These are phyloP conservation scores for Erodium maritimum DNA, from an alignment of 345 rosid species.

Conservation along the genomic window DNA sequence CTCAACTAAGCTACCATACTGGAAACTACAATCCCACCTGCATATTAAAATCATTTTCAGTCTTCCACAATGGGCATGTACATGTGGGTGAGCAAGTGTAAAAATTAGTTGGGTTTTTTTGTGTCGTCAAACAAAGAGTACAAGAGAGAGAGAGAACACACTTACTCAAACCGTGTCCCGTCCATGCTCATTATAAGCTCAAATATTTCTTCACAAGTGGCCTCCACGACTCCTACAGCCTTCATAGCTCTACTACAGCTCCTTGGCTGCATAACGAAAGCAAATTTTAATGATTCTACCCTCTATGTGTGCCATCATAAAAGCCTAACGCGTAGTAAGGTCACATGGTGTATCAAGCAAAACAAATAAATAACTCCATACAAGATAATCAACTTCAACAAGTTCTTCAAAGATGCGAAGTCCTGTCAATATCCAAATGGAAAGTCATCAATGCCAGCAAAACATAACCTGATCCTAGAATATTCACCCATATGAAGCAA, in stretches of 20 bases:
- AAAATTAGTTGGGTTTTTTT: background rate
- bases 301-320: slow-evolving; percentile 6
- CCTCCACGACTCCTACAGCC: slow-evolving; percentile 98
- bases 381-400: slow-evolving; percentile 98
- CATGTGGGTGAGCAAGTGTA: background rate
- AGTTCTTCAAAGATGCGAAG: slow-evolving; percentile 99
- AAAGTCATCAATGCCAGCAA: slow-evolving; percentile 3
- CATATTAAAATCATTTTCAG: background rate
- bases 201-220: slow-evolving; percentile 94
- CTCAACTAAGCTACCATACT: slow-evolving; percentile 88
- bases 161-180: slow-evolving; percentile 95
- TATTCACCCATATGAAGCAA: background rate
- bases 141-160: slow-evolving; percentile 21
- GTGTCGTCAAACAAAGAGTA: background rate
- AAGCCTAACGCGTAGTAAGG: slow-evolving; percentile 8
- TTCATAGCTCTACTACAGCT: slow-evolving; percentile 99
- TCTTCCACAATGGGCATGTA: background rate
- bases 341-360: slow-evolving; percentile 9
- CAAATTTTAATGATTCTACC: background rate
- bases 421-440: slow-evolving; percentile 39
- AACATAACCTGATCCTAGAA: slow-evolving; percentile 1
- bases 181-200: slow-evolving; percentile 99
- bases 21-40: slow-evolving; percentile 99
- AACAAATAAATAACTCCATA: slow-evolving; percentile 26
- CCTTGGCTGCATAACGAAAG: slow-evolving; percentile 65